Evolutionary conservation across 2,329 filamentous ascomycete species (phyloP), one percentile per base, ranked within the genome.

Genomic region (Pseudonectria foliicola): DNA sequence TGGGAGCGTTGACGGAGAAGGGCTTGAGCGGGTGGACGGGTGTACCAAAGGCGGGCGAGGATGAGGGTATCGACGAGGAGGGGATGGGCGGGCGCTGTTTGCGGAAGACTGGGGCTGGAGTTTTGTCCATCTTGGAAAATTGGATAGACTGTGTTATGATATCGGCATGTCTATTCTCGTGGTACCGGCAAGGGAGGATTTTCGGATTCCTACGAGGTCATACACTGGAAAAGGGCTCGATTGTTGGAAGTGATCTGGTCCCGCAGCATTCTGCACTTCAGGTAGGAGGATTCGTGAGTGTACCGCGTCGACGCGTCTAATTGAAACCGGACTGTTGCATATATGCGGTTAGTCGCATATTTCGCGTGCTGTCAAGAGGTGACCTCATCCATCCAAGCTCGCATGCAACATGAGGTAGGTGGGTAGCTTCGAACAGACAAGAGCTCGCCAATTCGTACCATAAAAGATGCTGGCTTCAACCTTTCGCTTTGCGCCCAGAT

Each of bases 41-140:
- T 2, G 89, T 95, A 33, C 78, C 87, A 62, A 95, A 95, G 27
- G 83, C 87, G 7, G 89, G 87, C 13, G 88, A 95, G 1, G 88
- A 94, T 0, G 89, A 95, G 4, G 86, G 86, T 41, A 92, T 79
- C 27, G 83, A 79, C 4, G 67, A 66, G 8, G 54, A 60, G 27
- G 60, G 56, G 15, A 46, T 52, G 55, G 53, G 42, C 29, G 45
- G 44, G 35, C 54, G 52, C 40, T 56, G 49, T 31, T 50, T 56
- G 43, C 61, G 60, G 35, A 63, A 64, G 42, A 64, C 54, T 32
- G 56, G 54, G 23, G 59, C 55, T 35, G 62, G 60, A 31, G 60
- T 63, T 39, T 52, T 51, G 46, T 66, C 61, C 62, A 66, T 65
- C 24, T 14, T 42, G 29, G 27, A 25, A 13, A 27, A n/a, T 35